phyloP scores from a whole-genome alignment of 2,329 filamentous ascomycete genomes.

The Didymella lethalis region DNA sequence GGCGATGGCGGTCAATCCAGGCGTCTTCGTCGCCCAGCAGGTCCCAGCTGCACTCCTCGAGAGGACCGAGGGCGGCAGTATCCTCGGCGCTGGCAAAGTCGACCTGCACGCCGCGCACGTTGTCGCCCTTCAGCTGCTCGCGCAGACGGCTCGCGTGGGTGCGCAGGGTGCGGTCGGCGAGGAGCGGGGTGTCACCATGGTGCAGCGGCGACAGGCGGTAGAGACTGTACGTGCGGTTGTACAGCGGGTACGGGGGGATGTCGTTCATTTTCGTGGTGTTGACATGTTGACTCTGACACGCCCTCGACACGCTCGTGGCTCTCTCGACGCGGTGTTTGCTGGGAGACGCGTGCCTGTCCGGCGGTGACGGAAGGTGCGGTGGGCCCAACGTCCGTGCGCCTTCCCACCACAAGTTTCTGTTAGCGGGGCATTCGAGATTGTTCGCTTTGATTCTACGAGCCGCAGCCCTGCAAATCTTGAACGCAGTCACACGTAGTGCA shows the following conservation, averaged over 20 bases:
- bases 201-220: constrained; percentile 64
- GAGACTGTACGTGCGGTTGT: constrained; percentile 62
- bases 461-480: constrained; percentile 19
- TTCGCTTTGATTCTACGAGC: constrained; percentile 20
- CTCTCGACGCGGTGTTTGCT: neutral
- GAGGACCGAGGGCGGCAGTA: constrained; percentile 55
- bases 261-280: constrained; percentile 39
- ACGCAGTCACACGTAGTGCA: neutral
- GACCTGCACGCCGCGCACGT: constrained; percentile 56
- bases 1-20: constrained; percentile 50
- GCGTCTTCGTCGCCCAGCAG: constrained; percentile 52
- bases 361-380: constrained; percentile 19
- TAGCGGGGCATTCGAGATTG: constrained; percentile 18
- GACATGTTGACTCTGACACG: neutral
- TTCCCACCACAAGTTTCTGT: constrained; percentile 11
- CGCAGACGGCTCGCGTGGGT: constrained; percentile 58
- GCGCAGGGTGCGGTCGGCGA: constrained; percentile 51
- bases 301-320: neutral
- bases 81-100: constrained; percentile 50
- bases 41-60: constrained; percentile 59
- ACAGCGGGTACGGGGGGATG: constrained; percentile 55
- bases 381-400: constrained; percentile 6
- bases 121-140: constrained; percentile 60
- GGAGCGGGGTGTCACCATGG: constrained; percentile 51
- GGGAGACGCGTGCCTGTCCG: neutral